Evolutionary conservation across 192 early-diverging fungal species (phyloP), one percentile per base, ranked within the genome.

Genomic region (Dimargaris xerosporica): DNA sequence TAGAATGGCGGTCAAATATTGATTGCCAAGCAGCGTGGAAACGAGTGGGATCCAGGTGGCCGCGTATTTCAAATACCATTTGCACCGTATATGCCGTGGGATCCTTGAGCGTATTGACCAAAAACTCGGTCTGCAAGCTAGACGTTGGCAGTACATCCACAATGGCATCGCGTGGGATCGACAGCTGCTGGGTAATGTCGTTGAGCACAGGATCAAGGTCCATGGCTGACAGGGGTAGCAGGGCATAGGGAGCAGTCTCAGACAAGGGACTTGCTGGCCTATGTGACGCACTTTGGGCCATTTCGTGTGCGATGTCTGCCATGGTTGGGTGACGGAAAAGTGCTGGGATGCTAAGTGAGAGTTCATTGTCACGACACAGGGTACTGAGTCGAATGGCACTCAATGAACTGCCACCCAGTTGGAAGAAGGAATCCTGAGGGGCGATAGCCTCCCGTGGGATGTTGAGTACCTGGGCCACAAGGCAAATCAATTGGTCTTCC

Each of bases 61-160:
- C 58, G 2, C 12, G 6, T 0, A 60, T 44, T 0, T 25, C 41
- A 44, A 60, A 60, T 4, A 34, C 25, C 21, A 42, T 13, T 44
- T 60, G 58, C 19, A 60, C 58, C 39, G 43, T 60, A n/a, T 60
- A 60, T 0, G 58, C 39, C 0, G 39, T n/a, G 5, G 58, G 58
- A 41, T 60, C 58, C 39, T 25, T 13, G n/a, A 60, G 39, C 41
- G 58, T 60, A n/a, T 43, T 60, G 21, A 60, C n/a, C n/a, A 60
- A 9, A 23, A 60, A 60, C n/a, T 23, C 43, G 5, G 15, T 34
- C 16, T 60, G 58, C n/a, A 60, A 17, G 41, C 41, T 43, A 1
- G 39, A 42, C 16, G 43, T 0, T 5, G 58, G 58, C 10, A 44
- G 43, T 10, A 60, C 19, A 7, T 60, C 58, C 39, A 23, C n/a